Conservation (phyloP, 345 rosid species). For the Citrus cavaleriei region DNA sequence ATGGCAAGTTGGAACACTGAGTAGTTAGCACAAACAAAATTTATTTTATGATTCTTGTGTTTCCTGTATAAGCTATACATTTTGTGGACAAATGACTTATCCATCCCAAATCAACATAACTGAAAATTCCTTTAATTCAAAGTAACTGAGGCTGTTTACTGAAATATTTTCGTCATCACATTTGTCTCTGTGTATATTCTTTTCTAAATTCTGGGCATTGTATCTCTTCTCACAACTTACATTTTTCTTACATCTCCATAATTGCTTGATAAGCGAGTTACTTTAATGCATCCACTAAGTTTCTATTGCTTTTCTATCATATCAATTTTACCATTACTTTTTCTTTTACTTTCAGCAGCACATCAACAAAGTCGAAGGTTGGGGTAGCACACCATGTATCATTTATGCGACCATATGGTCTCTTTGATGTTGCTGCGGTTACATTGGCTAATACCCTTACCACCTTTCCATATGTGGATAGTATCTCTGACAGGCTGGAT, state of each 20-base stretch:
- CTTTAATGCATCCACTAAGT: not conserved
- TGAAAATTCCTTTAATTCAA: not conserved
- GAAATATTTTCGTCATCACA: not conserved
- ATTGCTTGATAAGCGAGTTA: not conserved
- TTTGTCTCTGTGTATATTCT: not conserved
- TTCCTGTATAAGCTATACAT: not conserved
- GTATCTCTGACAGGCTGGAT: slow-evolving; percentile 67
- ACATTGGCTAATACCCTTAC: slow-evolving; percentile 72
- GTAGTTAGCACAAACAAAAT: not conserved
- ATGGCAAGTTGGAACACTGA: not conserved
- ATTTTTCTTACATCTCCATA: not conserved
- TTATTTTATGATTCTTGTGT: not conserved
- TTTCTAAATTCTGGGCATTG: not conserved
- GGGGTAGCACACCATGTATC: slow-evolving; percentile 96
- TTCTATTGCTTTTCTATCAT: not conserved
- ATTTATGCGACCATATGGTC: slow-evolving; percentile 85
- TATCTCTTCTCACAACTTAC: not conserved
- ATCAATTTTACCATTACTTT: not conserved
- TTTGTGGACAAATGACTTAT: not conserved
- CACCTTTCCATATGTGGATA: slow-evolving; percentile 71
- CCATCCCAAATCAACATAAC: not conserved
- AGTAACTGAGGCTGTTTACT: not conserved
- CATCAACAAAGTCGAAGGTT: slow-evolving; percentile 38
- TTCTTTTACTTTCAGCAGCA: slow-evolving; percentile 19
- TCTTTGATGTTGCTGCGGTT: slow-evolving; percentile 83